Base-by-base conservation (phyloP, 2,329 filamentous ascomycete species). In the Lachnellula suecica region DNA sequence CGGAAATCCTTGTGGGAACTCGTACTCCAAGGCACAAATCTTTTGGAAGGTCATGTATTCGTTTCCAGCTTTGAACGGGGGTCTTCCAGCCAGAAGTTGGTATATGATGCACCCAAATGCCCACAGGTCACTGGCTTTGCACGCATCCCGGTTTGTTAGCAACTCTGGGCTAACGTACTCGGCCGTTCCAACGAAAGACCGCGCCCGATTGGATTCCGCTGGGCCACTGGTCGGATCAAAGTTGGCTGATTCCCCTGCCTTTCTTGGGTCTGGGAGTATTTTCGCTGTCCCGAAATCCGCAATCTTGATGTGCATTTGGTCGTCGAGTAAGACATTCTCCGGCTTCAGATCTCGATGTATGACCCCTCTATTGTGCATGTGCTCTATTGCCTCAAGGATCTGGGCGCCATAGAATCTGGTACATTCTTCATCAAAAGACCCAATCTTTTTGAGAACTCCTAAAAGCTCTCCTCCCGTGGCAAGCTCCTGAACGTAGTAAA, bases 281-380 rank as follows among this genome's bases (percentile, higher is more conserved):
- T 97, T 97, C n/a, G 94, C 94, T 0, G 94, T 99, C 38, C 94
- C 94, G 67, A 99, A 99, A 71, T 99, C 94, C 7, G 94, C 99
- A 59, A 99, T 97, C 70, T 99, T 99, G 72, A 97, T 87, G 65
- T 97, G 91, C 89, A 97, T 95, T 66, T 96, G 88, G 59, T 92
- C 88, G 69, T 99, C 94, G 34, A 99, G 78, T 6, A 99, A 80
- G 4, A 99, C 92, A 60, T 99, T 99, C 69, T 99, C 94, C 0
- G 94, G 94, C 67, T 99, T 99, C 59, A 99, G 72, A 68, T 99
- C 94, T 59, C 94, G 88, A 70, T 99, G 94, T 55, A 99, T 97
- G 22, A 99, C 91, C 20, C 93, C 94, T 58, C 91, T 84, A 38
- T 87, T 91, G 74, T 99, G 94, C 94, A 99, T 99, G 70, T 97